Evolutionary conservation across 805 yeast genomes (phyloP), one percentile per base, ranked within the genome.

Genomic region (Candida insectorum): DNA sequence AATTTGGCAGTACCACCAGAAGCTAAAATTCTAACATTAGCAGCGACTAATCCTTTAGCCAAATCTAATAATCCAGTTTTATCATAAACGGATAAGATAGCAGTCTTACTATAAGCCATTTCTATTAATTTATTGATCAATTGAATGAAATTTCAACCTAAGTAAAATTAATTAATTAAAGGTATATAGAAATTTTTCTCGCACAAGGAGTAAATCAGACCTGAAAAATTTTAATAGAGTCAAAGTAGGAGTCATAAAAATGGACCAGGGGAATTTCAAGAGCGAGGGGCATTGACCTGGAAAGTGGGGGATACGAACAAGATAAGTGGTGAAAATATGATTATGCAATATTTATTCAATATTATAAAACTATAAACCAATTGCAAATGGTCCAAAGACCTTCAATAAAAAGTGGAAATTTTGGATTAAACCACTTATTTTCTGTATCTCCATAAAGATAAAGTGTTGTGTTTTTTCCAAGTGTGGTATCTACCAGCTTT

Each of bases 371-470:
- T 33, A 33, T 33, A 33, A 25, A 31, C 29, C 14, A 16, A n/a
- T n/a, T 16, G 19, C 28, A 26, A 16, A 26, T 13, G 10, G 14
- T 26, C 16, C 28, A 24, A 11, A n/a, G n/a, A n/a, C n/a, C n/a
- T n/a, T n/a, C n/a, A n/a, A n/a, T n/a, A n/a, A n/a, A n/a, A n/a
- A n/a, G n/a, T n/a, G n/a, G n/a, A n/a, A n/a, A n/a, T n/a, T n/a
- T n/a, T n/a, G n/a, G n/a, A n/a, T n/a, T n/a, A n/a, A n/a, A n/a
- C n/a, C 27, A 16, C 39, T 43, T 43, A 43, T 37, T 43, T 77
- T 81, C 98, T 88, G 96, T 91, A 91, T 84, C 98, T 86, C 98
- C 98, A 91, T 76, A 91, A 75, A 57, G 95, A 84, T 68, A 91
- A 80, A 60, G 98, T 93, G 93, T 91, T 93, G 79, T 91, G 88